A percentile compares a stretch with the other conserved stretches of the same genome.
Conservation (phyloP, 768 basidiomycete genomes). For the Rhizopogon sp. region DNA sequence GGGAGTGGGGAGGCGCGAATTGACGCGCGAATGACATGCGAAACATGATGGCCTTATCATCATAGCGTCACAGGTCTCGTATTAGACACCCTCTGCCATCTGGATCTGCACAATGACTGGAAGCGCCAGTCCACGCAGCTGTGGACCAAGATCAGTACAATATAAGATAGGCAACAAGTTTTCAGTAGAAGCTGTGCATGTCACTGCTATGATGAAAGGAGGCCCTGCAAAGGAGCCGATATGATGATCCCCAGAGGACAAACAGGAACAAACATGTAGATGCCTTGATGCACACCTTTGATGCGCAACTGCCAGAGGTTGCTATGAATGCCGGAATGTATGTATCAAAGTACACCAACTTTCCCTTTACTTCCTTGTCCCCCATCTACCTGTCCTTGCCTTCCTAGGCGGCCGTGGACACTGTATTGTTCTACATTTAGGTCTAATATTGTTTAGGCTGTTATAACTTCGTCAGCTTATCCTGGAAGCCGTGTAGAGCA, state of each 20-base stretch:
- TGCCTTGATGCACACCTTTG: conserved; percentile 14
- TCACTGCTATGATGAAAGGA: neutral
- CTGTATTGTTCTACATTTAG: neutral
- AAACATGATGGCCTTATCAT: neutral
- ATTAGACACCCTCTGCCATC: no score
- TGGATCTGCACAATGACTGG: no score
- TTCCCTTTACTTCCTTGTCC: neutral
- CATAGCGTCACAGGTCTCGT: neutral
- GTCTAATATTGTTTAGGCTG: neutral
- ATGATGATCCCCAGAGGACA: neutral
- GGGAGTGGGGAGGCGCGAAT: no score
- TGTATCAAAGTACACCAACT: conserved; percentile 1
- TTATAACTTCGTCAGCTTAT: neutral
- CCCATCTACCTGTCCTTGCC: neutral
- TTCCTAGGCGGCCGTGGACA: neutral
- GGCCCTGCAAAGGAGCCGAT: neutral
- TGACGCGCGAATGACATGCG: neutral
- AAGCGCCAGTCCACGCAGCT: no score
- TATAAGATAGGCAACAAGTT: no score
- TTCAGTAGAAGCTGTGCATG: neutral
- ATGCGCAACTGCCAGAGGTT: conserved; percentile 12
- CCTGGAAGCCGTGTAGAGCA: neutral
- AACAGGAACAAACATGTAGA: conserved; percentile 9
- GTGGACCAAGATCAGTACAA: no score
- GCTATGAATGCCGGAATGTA: conserved; percentile 15